These are phyloP conservation scores for Hypericum androsaemum DNA, from an alignment of 345 rosid species.

Conservation along the genomic window DNA sequence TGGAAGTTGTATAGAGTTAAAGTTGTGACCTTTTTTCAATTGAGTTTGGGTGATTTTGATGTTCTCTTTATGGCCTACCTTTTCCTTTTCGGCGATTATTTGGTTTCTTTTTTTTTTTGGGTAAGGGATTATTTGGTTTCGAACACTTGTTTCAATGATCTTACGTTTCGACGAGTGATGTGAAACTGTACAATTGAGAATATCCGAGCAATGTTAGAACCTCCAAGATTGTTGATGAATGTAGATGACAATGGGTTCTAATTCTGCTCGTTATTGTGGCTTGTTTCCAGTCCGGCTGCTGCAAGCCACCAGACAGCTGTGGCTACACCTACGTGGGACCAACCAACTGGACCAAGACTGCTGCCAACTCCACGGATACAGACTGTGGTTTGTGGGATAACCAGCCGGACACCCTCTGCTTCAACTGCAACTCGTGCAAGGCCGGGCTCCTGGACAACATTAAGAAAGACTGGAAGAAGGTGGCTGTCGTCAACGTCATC, in stretches of 20 bases:
- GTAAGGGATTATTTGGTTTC: too few relatives aligned
- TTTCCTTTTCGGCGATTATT: too few relatives aligned
- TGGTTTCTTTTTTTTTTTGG: too few relatives aligned
- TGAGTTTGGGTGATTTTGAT: too few relatives aligned
- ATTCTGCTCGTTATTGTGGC: background rate
- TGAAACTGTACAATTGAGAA: too few relatives aligned
- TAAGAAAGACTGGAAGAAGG: conserved; percentile 64
- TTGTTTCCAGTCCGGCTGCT: conserved; percentile 71
- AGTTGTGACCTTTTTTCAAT: too few relatives aligned
- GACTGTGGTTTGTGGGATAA: conserved; percentile 58
- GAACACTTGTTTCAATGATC: too few relatives aligned
- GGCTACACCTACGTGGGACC: conserved; percentile 45
- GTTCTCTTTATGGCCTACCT: too few relatives aligned
- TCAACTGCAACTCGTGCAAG: conserved; percentile 73
- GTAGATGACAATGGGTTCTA: conserved; percentile 1
- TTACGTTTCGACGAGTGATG: too few relatives aligned
- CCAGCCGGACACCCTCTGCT: conserved; percentile 37
- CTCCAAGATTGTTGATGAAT: background rate
- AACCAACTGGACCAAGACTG: conserved; percentile 41
- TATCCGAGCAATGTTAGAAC: background rate
- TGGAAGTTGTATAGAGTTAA: too few relatives aligned
- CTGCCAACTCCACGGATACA: conserved; percentile 19
- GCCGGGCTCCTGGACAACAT: conserved; percentile 74
- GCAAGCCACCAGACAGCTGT: conserved; percentile 77
- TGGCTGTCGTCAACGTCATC: conserved; percentile 49